phyloP scores from a whole-genome alignment of 495 filamentous ascomycete species.

The Haplographium delicatum region DNA sequence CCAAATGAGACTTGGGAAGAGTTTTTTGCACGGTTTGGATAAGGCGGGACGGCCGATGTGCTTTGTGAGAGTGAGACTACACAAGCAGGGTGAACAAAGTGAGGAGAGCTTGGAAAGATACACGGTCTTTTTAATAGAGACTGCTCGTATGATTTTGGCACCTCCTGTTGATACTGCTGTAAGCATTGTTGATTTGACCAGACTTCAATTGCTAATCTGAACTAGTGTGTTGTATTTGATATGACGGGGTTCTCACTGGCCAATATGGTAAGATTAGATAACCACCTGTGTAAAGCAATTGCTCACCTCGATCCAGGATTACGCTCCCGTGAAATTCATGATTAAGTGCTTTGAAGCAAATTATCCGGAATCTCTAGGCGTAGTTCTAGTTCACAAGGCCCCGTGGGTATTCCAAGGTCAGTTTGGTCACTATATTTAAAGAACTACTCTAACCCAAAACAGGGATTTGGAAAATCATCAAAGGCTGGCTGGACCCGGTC shows the following conservation, averaged over 20 bases:
- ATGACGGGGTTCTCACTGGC: conserved; percentile 89
- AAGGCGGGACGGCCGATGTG: conserved; percentile 84
- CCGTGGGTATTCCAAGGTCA: conserved; percentile 94
- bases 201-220: conserved; percentile 18
- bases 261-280: conserved; percentile 69
- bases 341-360: conserved; percentile 99
- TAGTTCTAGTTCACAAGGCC: conserved; percentile 93
- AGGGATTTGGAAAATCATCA: conserved; percentile 86
- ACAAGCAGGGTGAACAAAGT: conserved; percentile 75
- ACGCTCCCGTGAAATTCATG: conserved; percentile 95
- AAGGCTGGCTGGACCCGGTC: conserved; percentile 94
- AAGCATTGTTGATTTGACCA: conserved; percentile 34
- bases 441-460: background rate
- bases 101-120: conserved; percentile 77
- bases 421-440: background rate
- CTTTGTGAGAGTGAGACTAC: conserved; percentile 74
- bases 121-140: conserved; percentile 93
- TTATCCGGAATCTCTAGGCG: conserved; percentile 87
- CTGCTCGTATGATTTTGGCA: conserved; percentile 73
- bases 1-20: conserved; percentile 90
- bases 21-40: conserved; percentile 84
- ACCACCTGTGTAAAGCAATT: background rate
- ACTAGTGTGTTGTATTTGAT: conserved; percentile 87
- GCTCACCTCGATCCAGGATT: conserved; percentile 56
- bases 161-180: conserved; percentile 88